Percentiles rank a stretch among this genome's conserved stretches.
phyloP scores from a whole-genome alignment of 2,329 filamentous ascomycete species.

The Clarireedia homoeocarpa region DNA sequence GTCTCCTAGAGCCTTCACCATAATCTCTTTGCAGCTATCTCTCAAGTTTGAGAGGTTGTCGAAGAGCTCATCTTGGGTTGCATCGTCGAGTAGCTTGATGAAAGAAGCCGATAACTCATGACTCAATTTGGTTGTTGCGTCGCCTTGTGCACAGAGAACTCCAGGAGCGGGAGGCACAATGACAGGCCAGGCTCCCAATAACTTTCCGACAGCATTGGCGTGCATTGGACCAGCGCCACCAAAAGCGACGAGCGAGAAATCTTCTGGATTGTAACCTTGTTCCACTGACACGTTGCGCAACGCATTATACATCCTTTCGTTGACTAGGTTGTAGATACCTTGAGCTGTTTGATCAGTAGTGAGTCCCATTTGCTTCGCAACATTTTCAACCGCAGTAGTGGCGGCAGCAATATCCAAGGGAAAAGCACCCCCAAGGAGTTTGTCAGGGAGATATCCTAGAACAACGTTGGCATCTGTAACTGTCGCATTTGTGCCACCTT shows the following conservation, averaged over 20 bases:
- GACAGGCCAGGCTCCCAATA: conserved; percentile 2
- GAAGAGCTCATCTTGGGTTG: not conserved
- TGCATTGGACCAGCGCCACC: conserved; percentile 4
- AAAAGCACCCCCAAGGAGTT: not conserved
- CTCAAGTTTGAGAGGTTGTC: not conserved
- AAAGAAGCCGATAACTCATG: conserved; percentile 1
- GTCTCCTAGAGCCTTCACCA: not conserved
- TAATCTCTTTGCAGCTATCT: not conserved
- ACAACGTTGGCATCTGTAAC: conserved; percentile 2
- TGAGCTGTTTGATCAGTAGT: conserved; percentile 2
- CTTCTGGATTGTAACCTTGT: conserved; percentile 4
- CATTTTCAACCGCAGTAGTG: not conserved
- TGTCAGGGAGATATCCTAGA: conserved; percentile 2
- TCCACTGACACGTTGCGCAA: conserved; percentile 1
- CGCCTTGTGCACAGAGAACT: conserved; percentile 2
- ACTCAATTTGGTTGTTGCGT: conserved; percentile 2
- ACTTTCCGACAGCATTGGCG: conserved; percentile 2
- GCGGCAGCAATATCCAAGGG: not conserved
- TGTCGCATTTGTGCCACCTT: not conserved
- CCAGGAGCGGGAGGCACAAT: conserved; percentile 1
- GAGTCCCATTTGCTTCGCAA: conserved; percentile 1
- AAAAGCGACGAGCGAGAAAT: not conserved
- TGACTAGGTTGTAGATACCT: conserved; percentile 1
- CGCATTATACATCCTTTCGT: conserved; percentile 3
- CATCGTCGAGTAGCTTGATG: not conserved